phyloP scores from a whole-genome alignment of 2,329 filamentous ascomycete genomes.

The Penicillium brasilianum region DNA sequence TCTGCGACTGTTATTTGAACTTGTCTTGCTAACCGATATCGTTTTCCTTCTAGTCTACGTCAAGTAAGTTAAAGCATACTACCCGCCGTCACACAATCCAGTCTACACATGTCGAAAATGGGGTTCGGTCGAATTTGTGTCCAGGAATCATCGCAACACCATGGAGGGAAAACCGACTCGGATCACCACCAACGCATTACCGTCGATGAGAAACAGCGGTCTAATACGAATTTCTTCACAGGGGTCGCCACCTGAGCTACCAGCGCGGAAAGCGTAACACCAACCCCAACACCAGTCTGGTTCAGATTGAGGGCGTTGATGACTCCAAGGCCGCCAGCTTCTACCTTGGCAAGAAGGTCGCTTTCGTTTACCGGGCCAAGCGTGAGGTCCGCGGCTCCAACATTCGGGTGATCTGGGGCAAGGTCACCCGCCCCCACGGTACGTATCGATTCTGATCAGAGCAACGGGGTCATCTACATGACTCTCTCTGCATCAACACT shows the following conservation, averaged over 20 bases:
- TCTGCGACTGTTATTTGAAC: constrained; percentile 12
- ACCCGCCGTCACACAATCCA: constrained; percentile 25
- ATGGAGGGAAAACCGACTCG: constrained; percentile 15
- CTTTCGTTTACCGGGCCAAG: constrained; percentile 96
- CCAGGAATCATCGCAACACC: constrained; percentile 9
- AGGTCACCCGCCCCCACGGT: constrained; percentile 95
- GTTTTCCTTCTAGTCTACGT: constrained; percentile 71
- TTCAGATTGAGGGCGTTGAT: constrained; percentile 99
- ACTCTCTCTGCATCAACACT: not conserved
- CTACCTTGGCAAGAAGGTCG: constrained; percentile 98
- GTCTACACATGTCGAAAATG: constrained; percentile 23
- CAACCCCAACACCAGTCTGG: constrained; percentile 87
- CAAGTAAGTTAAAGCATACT: constrained; percentile 71
- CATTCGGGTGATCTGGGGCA: constrained; percentile 99
- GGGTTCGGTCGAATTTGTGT: constrained; percentile 14
- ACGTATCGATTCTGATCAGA: constrained; percentile 46
- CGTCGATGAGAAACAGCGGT: constrained; percentile 33
- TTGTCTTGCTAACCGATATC: constrained; percentile 38
- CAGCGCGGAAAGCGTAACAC: constrained; percentile 92
- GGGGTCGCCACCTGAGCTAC: constrained; percentile 98
- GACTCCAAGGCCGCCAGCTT: constrained; percentile 89
- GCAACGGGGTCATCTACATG: not conserved
- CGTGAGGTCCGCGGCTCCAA: constrained; percentile 96
- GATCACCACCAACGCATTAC: constrained; percentile 6
- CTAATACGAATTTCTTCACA: constrained; percentile 53